A percentile compares a stretch with the other conserved stretches of the same genome.
These are phyloP conservation scores for Apiospora marii DNA, from an alignment of 2,329 filamentous ascomycete species.

Conservation along the genomic window DNA sequence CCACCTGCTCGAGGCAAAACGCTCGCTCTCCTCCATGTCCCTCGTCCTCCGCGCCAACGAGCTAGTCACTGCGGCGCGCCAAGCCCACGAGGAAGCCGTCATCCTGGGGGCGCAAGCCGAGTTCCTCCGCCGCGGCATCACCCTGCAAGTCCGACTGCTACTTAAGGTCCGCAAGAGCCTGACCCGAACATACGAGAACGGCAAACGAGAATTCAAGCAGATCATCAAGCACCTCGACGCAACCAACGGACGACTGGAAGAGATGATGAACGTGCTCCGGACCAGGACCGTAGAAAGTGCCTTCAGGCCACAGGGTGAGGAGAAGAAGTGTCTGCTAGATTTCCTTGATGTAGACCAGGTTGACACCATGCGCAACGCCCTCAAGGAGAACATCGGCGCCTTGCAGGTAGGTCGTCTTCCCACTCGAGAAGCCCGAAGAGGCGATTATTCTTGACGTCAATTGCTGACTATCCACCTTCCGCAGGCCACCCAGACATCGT, in stretches of 20 bases:
- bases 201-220: constrained; percentile 66
- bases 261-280: constrained; percentile 71
- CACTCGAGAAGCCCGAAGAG: neutral
- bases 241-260: constrained; percentile 69
- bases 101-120: constrained; percentile 73
- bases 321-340: constrained; percentile 71
- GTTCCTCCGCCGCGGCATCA: constrained; percentile 71
- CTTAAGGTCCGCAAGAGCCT: constrained; percentile 59
- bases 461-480: constrained; percentile 26
- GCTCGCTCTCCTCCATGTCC: constrained; percentile 83
- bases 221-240: constrained; percentile 72
- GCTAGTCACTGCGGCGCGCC: constrained; percentile 78
- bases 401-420: constrained; percentile 61
- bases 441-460: constrained; percentile 21
- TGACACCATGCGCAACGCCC: constrained; percentile 67
- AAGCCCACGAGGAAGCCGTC: constrained; percentile 79
- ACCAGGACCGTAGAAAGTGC: constrained; percentile 69
- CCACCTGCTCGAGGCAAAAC: constrained; percentile 86
- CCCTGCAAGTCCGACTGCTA: constrained; percentile 62
- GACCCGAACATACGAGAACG: constrained; percentile 63
- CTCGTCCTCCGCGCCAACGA: constrained; percentile 88
- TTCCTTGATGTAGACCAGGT: constrained; percentile 80
- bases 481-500: constrained; percentile 71
- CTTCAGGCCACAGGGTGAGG: constrained; percentile 66
- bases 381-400: constrained; percentile 76